Evolutionary conservation across 208 protist genomes (phyloP), one percentile per base, ranked within the genome.

Genomic region (Borovskyia barvae): DNA sequence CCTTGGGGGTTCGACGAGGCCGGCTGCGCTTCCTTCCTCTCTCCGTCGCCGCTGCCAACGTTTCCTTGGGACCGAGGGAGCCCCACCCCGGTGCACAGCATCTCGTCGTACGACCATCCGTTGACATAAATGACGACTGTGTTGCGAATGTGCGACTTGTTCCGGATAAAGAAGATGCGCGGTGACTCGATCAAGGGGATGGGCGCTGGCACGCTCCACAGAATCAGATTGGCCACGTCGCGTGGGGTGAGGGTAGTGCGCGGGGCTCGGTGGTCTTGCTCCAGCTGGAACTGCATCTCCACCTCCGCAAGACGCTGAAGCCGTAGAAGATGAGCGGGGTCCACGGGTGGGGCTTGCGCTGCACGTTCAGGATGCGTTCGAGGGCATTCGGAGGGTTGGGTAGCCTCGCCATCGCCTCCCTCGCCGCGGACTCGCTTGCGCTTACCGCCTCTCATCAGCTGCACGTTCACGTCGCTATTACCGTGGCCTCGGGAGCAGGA

Each of bases 81-180:
- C 19, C 66, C 66, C 2, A 74, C 66, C 7, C 63, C 73, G 4
- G 73, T 76, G 51, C 71, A 74, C 58, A 88, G 71, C 70, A 93
- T 80, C 54, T 80, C 68, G 41, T 89, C 79, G 58, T 86, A 82
- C 22, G 81, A 85, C 81, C 78, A 88, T 9, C 85, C 85, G 43
- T 92, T 85, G 22, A 92, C 79, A 50, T 89, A 94, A 14, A 94
- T 45, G 7, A 90, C 60, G n/a, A 90, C 67, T 24, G 84, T 70
- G 66, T 90, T 80, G 9, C 82, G 73, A 33, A 94, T 35, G 9
- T 47, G 72, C 3, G 82, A 90, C 52, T 85, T 87, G 55, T 90
- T 92, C 50, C 72, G 75, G 42, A 94, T 51, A 37, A 89, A 87
- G 62, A 90, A 90, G 22, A 83, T 64, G 17, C 67, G 54, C 25